Evolutionary conservation across 2,329 filamentous ascomycete species (phyloP).

Genomic region (Cadophora sp.): DNA sequence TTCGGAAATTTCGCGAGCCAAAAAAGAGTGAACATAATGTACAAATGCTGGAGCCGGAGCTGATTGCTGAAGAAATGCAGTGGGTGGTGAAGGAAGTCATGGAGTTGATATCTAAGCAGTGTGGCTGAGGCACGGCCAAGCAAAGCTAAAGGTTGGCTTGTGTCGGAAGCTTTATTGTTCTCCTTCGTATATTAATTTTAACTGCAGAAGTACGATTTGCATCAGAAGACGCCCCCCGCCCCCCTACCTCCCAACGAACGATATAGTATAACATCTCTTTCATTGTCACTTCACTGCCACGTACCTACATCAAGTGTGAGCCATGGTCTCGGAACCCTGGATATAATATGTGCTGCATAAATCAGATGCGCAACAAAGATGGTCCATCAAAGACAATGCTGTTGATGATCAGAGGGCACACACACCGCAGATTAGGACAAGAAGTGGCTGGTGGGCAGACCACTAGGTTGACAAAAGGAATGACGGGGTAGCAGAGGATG

Average conservation of each 20-base stretch:
- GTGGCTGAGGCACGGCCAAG: background rate
- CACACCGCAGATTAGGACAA: background rate
- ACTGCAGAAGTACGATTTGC: background rate
- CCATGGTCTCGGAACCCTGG: background rate
- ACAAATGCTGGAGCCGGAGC: background rate
- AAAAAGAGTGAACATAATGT: background rate
- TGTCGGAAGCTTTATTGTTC: too few species aligned
- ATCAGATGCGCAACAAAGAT: constrained; percentile 8
- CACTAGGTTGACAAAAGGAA: background rate
- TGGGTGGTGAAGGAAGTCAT: background rate
- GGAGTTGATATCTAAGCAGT: background rate
- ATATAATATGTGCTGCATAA: constrained; percentile 10
- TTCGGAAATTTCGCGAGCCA: background rate
- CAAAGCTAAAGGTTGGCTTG: background rate
- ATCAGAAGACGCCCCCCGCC: background rate
- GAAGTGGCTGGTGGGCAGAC: background rate
- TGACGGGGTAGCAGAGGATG: background rate
- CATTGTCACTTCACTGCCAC: background rate
- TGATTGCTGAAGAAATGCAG: background rate
- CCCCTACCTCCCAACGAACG: too few species aligned
- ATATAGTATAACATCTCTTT: background rate
- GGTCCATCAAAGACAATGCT: background rate
- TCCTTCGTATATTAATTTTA: background rate
- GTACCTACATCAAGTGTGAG: background rate
- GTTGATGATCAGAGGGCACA: background rate